Conservation (phyloP, 768 basidiomycete species). For the Lactarius hengduanensis region DNA sequence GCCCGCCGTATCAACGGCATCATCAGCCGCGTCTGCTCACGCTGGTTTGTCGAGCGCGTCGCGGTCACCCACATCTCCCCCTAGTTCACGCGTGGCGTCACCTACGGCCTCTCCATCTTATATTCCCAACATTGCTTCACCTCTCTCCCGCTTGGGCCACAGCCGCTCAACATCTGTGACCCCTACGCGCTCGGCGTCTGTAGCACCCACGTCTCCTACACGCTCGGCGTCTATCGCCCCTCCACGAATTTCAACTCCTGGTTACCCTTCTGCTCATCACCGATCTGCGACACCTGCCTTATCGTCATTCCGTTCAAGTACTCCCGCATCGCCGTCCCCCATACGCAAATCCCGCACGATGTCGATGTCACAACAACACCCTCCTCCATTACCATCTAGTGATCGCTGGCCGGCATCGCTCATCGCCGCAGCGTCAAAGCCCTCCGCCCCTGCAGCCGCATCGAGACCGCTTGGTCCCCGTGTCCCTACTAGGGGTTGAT, state of each 20-base stretch:
- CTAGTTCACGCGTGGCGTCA: slow-evolving; percentile 29
- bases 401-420: slow-evolving; percentile 22
- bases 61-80: slow-evolving; percentile 26
- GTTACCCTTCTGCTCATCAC: slow-evolving; percentile 18
- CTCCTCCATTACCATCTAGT: slow-evolving; percentile 19
- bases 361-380: slow-evolving; percentile 25
- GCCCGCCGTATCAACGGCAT: slow-evolving; percentile 19
- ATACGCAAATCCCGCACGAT: slow-evolving; percentile 28
- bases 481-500: slow-evolving; percentile 18
- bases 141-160: slow-evolving; percentile 21
- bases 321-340: slow-evolving; percentile 22
- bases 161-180: slow-evolving; percentile 23
- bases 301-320: slow-evolving; percentile 20
- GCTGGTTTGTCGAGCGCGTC: slow-evolving; percentile 28
- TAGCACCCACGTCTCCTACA: slow-evolving; percentile 18
- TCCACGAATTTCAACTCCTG: slow-evolving; percentile 23
- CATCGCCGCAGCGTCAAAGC: slow-evolving; percentile 16
- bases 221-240: slow-evolving; percentile 24
- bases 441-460: slow-evolving; percentile 22
- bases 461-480: slow-evolving; percentile 28
- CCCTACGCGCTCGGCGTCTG: slow-evolving; percentile 25
- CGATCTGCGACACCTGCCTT: slow-evolving; percentile 24
- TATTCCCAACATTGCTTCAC: slow-evolving; percentile 14
- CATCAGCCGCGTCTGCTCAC: slow-evolving; percentile 25
- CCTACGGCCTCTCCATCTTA: slow-evolving; percentile 25